Base-by-base conservation (phyloP, 345 rosid genomes). In the Abelmoschus esculentus region DNA sequence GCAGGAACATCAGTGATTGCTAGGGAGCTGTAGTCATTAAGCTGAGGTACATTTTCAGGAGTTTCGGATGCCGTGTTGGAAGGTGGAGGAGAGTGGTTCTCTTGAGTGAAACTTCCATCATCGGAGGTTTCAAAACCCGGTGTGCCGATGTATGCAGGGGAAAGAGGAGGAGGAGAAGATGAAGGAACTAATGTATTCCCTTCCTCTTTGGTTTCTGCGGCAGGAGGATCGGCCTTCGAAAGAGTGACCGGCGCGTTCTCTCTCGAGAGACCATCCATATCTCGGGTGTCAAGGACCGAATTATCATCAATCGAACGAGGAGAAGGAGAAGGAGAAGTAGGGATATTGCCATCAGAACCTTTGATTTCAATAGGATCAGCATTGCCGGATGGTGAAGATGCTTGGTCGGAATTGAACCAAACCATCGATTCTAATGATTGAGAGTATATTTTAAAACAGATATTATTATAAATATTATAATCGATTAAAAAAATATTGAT, bases 31-130 rank as follows among this genome's bases (percentile, higher is more conserved):
- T 60, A 22, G 72, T 52, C 56, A 32, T 72, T 42, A 7, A 65
- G 44, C 17, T 64, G 44, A 7, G 73, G 40, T 9, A 28, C 54
- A 70, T 44, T 29, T 42, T 70, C 70, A 14, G 40, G 59, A 32
- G 18, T 58, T 44, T 59, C 44, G 14, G 54, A 7, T 40, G 14
- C 72, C 9, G 42, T 26, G 36, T 40, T 26, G 15, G 38, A 31
- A 22, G 54, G 54, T 22, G 63, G 4, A 69, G 52, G 7, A 15
- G 32, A 56, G 4, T 38, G 72, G 29, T 40, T 69, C 22, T 38
- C 64, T 58, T 69, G 64, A 38, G 64, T 55, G 52, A 69, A 69
- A 56, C 72, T 70, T 22, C 53, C 72, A 7, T 6, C 44, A 22
- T 70, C 26, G 0, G 54, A 38, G 52, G 55, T 26, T 9, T 70